Percentiles rank a stretch among this genome's conserved stretches.
phyloP scores from a whole-genome alignment of 225 moss, liverwort and hornwort genomes.

The Polytrichum formosum region DNA sequence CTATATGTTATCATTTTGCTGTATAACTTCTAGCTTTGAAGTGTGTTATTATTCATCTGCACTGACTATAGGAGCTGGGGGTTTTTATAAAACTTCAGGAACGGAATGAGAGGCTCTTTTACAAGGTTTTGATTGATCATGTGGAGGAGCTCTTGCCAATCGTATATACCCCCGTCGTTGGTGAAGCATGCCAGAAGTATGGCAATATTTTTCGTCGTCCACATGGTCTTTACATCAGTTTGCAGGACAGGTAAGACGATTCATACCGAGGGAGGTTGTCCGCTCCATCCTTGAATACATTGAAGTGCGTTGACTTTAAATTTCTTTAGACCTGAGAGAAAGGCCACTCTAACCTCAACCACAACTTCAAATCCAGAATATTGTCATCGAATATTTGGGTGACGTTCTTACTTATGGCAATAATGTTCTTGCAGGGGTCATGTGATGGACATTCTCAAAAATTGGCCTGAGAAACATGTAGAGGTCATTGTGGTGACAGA shows the following conservation, averaged over 20 bases:
- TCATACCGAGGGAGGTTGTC: no score
- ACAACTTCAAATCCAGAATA: not conserved
- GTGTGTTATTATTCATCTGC: not conserved
- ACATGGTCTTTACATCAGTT: slow-evolving; percentile 75
- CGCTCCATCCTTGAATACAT: no score
- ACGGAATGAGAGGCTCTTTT: slow-evolving; percentile 82
- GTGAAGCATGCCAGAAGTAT: slow-evolving; percentile 78
- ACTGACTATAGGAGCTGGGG: no score
- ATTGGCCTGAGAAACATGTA: slow-evolving; percentile 78
- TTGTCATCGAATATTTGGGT: not conserved
- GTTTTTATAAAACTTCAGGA: slow-evolving; percentile 31
- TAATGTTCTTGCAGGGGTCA: slow-evolving; percentile 40
- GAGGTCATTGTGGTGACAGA: slow-evolving; percentile 84
- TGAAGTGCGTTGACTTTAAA: not conserved
- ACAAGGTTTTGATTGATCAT: slow-evolving; percentile 66
- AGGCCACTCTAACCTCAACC: no score
- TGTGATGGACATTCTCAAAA: slow-evolving; percentile 75
- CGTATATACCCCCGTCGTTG: slow-evolving; percentile 81
- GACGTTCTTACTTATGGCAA: not conserved
- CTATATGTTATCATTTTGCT: not conserved
- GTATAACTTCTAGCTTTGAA: not conserved
- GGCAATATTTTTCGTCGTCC: slow-evolving; percentile 79
- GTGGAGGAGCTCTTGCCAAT: slow-evolving; percentile 81
- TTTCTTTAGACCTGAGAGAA: not conserved
- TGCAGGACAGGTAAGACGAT: slow-evolving; percentile 43